phyloP scores from a whole-genome alignment of 345 rosid genomes.

The Psidium friedrichsthalianum region DNA sequence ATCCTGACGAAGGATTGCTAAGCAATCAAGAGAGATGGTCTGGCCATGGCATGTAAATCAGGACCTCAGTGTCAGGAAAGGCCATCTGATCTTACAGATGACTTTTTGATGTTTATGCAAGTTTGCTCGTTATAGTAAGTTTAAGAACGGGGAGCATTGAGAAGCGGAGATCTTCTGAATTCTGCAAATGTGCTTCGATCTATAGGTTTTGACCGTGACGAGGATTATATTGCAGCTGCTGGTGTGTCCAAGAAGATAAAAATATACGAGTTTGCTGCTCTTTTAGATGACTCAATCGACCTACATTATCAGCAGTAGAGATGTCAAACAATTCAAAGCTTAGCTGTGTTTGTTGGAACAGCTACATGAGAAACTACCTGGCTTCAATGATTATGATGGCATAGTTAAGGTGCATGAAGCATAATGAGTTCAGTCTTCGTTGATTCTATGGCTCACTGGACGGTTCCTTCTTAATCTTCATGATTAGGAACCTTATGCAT shows the following conservation, averaged over 20 bases:
- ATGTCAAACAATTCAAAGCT: slow-evolving; percentile 71
- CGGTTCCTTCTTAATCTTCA: not conserved
- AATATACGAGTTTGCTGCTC: slow-evolving; percentile 60
- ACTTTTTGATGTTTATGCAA: slow-evolving; percentile 71
- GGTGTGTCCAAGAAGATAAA: slow-evolving; percentile 86
- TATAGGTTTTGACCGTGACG: slow-evolving; percentile 65
- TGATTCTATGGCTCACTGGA: not conserved
- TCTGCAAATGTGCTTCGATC: slow-evolving; percentile 79
- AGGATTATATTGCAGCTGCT: slow-evolving; percentile 79
- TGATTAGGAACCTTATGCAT: not conserved
- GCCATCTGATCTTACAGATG: slow-evolving; percentile 38
- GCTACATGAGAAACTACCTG: slow-evolving; percentile 75
- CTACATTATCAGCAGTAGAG: slow-evolving; percentile 73
- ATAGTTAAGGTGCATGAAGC: slow-evolving; percentile 45
- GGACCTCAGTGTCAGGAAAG: slow-evolving; percentile 17
- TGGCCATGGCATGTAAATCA: slow-evolving; percentile 17
- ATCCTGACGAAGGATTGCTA: slow-evolving; percentile 31
- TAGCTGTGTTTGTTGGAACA: slow-evolving; percentile 91
- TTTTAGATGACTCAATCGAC: slow-evolving; percentile 58
- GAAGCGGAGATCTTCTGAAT: slow-evolving; percentile 62
- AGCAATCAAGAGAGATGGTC: slow-evolving; percentile 20
- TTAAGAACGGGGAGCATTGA: slow-evolving; percentile 61
- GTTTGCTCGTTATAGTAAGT: slow-evolving; percentile 63
- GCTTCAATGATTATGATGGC: slow-evolving; percentile 86
- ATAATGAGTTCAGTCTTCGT: slow-evolving; percentile 4